phyloP scores from a whole-genome alignment of 208 protist genomes.

The Leishmania tropica region DNA sequence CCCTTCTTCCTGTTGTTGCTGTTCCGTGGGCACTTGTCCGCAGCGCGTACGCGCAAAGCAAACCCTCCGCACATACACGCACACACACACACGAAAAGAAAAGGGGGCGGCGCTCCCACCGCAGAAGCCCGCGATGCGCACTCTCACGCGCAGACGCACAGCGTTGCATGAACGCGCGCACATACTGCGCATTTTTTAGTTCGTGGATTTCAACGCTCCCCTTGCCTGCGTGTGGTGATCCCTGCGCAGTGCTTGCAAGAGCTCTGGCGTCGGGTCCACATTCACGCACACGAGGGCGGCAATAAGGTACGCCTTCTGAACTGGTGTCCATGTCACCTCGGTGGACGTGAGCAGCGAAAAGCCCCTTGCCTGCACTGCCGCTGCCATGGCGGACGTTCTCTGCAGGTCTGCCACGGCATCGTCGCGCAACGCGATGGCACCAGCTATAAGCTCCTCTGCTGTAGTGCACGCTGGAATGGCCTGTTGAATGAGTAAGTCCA shows the following conservation, averaged over 20 bases:
- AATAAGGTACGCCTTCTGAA: slow-evolving; percentile 70
- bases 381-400: slow-evolving; percentile 7
- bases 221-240: background rate
- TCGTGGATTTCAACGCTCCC: background rate
- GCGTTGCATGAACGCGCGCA: background rate
- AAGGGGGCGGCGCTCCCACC: background rate
- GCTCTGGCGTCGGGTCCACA: slow-evolving; percentile 32
- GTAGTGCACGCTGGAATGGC: slow-evolving; percentile 19
- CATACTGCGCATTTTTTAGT: background rate
- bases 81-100: background rate
- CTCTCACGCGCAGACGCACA: background rate
- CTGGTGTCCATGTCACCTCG: slow-evolving; percentile 20
- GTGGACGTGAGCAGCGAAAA: slow-evolving; percentile 11
- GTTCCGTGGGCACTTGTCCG: background rate
- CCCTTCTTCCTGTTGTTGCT: background rate
- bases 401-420: slow-evolving; percentile 16
- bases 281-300: slow-evolving; percentile 75
- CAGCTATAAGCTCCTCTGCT: slow-evolving; percentile 24
- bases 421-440: slow-evolving; percentile 12
- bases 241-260: slow-evolving; percentile 42
- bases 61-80: background rate
- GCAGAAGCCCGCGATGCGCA: background rate
- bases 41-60: background rate
- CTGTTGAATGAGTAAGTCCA: slow-evolving; percentile 39
- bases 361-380: slow-evolving; percentile 13